Base-by-base conservation (phyloP, 495 filamentous ascomycete genomes). In the Trichoderma virens region DNA sequence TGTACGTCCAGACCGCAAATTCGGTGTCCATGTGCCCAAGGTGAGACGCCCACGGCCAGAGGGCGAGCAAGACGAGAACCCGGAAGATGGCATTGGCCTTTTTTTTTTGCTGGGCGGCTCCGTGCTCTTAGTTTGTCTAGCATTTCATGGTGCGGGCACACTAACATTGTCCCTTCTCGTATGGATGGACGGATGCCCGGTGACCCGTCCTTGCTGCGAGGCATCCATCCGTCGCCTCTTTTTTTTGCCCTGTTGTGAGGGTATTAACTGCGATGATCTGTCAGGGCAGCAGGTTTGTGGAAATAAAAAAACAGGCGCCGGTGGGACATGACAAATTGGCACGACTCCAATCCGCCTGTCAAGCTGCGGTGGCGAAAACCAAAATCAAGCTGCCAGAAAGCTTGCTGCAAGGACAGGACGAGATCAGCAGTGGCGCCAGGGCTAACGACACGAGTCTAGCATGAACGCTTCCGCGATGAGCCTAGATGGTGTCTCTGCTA, bases 141-240 rank as follows among this genome's bases (percentile, higher is more conserved):
- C 13, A n/a, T n/a, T n/a, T n/a, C 41, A 14, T 45, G 41, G 41
- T 45, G 41, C 41, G 41, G 41, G 41, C 16, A 18, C 41, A 14
- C 41, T 18, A 45, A 45, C 6, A 6, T 38, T 5, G 35, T 38
- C 13, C 35, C 35, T 13, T 13, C 35, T 13, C 35, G 6, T 38
- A 35, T 4, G 32, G 32, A 30, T 27, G 43, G 43, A 8, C 20
- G n/a, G 14, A 14, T n/a, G 20, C 51, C 51, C 51, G 51, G 51
- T 56, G 51, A 56, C 51, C 51, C 51, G 25, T 56, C 51, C 3
- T 8, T 56, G 51, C 51, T 56, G 51, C 51, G 25, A 56, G 51
- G 51, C 51, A 56, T 56, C n/a, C 45, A 51, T 51, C 51, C 51
- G 16, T 27, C 25, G 20, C 23, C 11, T 8, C 4, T 30, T 7